These are phyloP conservation scores for Chrysanthemum makinoi DNA, from an alignment of 129 eudicot genomes.

Conservation along the genomic window DNA sequence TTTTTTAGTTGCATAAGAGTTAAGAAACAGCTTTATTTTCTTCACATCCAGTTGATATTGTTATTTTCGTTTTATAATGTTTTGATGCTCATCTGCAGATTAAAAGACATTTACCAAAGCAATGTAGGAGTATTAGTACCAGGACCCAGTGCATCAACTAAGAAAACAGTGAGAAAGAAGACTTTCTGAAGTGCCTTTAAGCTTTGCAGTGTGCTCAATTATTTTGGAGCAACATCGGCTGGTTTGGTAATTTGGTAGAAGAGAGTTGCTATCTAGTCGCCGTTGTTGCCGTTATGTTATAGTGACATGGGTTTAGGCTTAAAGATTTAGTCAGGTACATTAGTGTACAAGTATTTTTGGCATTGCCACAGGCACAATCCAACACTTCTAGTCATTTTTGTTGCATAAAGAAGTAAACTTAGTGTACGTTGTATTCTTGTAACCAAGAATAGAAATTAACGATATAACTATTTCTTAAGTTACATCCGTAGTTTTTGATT, in stretches of 20 bases:
- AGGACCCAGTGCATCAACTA: conserved; percentile 48
- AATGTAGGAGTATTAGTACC: conserved; percentile 45
- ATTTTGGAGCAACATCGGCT: conserved; percentile 6
- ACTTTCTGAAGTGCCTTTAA: conserved; percentile 51
- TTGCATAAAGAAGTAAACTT: conserved; percentile 20
- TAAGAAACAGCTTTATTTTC: not conserved
- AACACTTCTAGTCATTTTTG: conserved; percentile 23
- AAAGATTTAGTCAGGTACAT: conserved; percentile 18
- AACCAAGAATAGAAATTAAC: conserved; percentile 8
- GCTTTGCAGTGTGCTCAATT: not conserved
- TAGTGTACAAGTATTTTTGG: conserved; percentile 12
- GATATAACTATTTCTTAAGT: conserved; percentile 19
- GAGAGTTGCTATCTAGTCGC: conserved; percentile 2
- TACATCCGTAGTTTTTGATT: no score
- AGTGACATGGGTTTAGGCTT: not conserved
- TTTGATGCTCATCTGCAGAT: conserved; percentile 39
- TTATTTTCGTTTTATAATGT: conserved; percentile 1
- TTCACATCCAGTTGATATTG: not conserved
- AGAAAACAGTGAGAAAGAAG: conserved; percentile 73
- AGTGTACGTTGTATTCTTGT: conserved; percentile 12
- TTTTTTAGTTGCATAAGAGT: not conserved
- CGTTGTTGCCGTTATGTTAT: not conserved
- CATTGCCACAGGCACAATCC: not conserved
- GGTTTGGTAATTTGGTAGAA: conserved; percentile 9
- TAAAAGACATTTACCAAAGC: conserved; percentile 77